These are phyloP conservation scores for Hsuehochloa calcarea DNA, from an alignment of 176 grass and related monocot genomes.

Conservation along the genomic window DNA sequence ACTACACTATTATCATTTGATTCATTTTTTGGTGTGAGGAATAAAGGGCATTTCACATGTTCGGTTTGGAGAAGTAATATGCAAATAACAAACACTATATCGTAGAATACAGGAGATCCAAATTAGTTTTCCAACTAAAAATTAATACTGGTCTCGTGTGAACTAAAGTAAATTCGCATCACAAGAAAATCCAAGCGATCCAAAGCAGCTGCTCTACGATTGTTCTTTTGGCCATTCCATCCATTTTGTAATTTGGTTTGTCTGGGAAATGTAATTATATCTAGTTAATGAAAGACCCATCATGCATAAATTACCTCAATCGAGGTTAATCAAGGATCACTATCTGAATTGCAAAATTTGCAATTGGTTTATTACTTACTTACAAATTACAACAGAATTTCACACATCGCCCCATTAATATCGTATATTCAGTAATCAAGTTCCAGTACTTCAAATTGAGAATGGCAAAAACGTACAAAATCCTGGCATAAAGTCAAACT, in stretches of 20 bases:
- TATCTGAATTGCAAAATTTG: not conserved
- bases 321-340: conserved; percentile 5
- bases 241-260: conserved; percentile 24
- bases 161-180: conserved; percentile 10
- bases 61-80: conserved; percentile 31
- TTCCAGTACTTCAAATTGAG: not conserved
- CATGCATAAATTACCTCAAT: conserved; percentile 28
- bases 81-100: conserved; percentile 18
- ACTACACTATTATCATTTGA: conserved; percentile 32
- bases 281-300: not conserved
- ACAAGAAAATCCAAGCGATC: not conserved
- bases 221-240: conserved; percentile 4
- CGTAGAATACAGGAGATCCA: conserved; percentile 4
- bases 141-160: conserved; percentile 1
- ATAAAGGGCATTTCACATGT: conserved; percentile 5
- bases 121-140: conserved; percentile 28
- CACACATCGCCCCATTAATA: not conserved
- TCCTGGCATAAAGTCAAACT: not conserved
- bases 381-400: conserved; percentile 23
- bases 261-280: conserved; percentile 23
- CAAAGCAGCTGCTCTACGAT: not conserved
- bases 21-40: conserved; percentile 45
- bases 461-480: conserved; percentile 7
- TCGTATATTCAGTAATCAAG: not conserved
- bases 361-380: not conserved